Conservation (phyloP, 176 grass and related monocot genomes). For the Carex kokanica region DNA sequence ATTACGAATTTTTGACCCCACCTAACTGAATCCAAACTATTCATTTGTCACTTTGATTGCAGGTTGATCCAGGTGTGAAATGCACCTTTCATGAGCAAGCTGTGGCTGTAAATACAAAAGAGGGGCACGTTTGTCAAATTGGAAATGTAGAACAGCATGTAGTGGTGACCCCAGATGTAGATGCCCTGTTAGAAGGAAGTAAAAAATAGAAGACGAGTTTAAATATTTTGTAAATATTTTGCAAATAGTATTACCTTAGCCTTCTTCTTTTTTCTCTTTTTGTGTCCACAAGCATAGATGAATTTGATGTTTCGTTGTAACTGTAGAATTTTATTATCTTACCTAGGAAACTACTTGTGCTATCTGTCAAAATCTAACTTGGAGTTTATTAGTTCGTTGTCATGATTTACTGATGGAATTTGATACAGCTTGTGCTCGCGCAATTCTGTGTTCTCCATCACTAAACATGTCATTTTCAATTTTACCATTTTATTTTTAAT, state of each 20-base stretch:
- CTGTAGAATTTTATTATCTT: background rate
- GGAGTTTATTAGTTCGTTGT: background rate
- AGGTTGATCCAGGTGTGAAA: conserved; percentile 56
- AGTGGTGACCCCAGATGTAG: conserved; percentile 53
- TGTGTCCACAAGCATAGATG: background rate
- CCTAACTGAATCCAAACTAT: too few species aligned
- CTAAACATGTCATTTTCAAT: background rate
- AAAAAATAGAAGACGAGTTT: conserved; percentile 19
- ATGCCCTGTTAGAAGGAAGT: conserved; percentile 40
- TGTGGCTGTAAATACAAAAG: conserved; percentile 51
- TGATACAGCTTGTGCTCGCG: background rate
- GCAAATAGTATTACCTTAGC: background rate
- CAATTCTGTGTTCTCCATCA: background rate
- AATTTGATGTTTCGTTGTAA: background rate
- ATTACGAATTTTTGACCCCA: too few species aligned
- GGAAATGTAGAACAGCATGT: conserved; percentile 51
- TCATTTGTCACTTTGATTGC: background rate
- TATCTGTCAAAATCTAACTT: background rate
- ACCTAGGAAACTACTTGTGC: background rate
- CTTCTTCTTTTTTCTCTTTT: background rate
- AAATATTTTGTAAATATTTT: conserved; percentile 12
- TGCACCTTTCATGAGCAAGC: conserved; percentile 42
- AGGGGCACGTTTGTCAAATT: conserved; percentile 47
- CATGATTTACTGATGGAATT: background rate
- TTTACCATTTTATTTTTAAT: background rate